phyloP scores from a whole-genome alignment of 345 rosid species.

The Gossypioides kirkii region DNA sequence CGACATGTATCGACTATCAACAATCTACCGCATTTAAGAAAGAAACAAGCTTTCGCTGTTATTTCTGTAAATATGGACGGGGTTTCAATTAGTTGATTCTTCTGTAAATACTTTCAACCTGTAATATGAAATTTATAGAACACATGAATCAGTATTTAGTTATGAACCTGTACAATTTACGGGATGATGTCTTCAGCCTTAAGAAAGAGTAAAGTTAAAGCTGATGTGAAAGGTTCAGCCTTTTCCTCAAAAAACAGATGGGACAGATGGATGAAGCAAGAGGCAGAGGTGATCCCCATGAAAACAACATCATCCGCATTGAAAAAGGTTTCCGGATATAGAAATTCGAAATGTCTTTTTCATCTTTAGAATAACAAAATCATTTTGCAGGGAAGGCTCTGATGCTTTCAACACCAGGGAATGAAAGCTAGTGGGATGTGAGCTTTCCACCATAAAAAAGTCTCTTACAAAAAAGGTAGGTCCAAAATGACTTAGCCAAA shows the following conservation, averaged over 20 bases:
- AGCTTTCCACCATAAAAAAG: slow-evolving; percentile 13
- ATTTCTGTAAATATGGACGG: slow-evolving; percentile 19
- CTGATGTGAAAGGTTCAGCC: neutral
- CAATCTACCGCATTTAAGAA: slow-evolving; percentile 19
- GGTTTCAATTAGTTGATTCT: slow-evolving; percentile 35
- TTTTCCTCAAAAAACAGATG: neutral
- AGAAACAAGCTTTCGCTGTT: slow-evolving; percentile 24
- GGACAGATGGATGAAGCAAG: slow-evolving; percentile 16
- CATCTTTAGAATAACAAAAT: slow-evolving; percentile 34
- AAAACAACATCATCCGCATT: neutral
- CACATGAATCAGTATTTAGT: slow-evolving; percentile 5
- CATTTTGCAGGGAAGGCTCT: slow-evolving; percentile 29
- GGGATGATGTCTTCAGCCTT: neutral
- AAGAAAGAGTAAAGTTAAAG: neutral
- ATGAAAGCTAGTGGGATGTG: slow-evolving; percentile 33
- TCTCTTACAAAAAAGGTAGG: slow-evolving; percentile 19
- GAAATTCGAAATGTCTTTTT: slow-evolving; percentile 24
- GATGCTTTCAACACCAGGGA: slow-evolving; percentile 23
- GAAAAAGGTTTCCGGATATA: slow-evolving; percentile 7
- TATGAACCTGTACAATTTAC: neutral
- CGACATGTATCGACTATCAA: neutral
- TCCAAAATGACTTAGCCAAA: slow-evolving; percentile 17
- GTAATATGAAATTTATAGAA: slow-evolving; percentile 21
- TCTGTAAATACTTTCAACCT: slow-evolving; percentile 45
- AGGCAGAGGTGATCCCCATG: slow-evolving; percentile 6